A percentile compares a stretch with the other conserved stretches of the same genome.
Evolutionary conservation across 2,329 filamentous ascomycete genomes (phyloP).

Genomic region (Sclerotinia spermophila): DNA sequence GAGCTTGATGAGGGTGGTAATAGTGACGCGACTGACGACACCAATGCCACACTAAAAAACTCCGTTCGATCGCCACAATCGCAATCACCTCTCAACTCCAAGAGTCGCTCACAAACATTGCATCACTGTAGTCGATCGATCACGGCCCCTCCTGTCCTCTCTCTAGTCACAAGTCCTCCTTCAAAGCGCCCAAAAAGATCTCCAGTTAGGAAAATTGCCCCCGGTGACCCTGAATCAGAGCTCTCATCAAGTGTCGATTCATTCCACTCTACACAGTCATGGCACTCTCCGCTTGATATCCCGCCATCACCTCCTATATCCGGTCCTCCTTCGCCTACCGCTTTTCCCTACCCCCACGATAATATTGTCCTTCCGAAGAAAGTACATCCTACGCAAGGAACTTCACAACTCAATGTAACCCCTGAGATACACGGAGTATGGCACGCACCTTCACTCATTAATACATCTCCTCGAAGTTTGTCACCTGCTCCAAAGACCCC

Average conservation of each 20-base stretch:
- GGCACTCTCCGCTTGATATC: slow-evolving; percentile 44
- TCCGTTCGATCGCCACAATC: slow-evolving; percentile 22
- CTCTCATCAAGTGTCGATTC: slow-evolving; percentile 51
- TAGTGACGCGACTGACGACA: slow-evolving; percentile 33
- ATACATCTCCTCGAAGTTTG: slow-evolving; percentile 21
- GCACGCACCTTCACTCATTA: slow-evolving; percentile 21
- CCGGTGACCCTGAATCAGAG: slow-evolving; percentile 34
- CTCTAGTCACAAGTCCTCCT: slow-evolving; percentile 43
- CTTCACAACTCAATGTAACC: slow-evolving; percentile 37
- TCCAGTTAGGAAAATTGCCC: slow-evolving; percentile 26
- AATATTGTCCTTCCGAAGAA: slow-evolving; percentile 40
- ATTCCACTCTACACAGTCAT: slow-evolving; percentile 52
- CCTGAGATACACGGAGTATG: slow-evolving; percentile 30
- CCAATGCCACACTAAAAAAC: slow-evolving; percentile 28
- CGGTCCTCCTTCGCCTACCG: slow-evolving; percentile 39
- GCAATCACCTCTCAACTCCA: slow-evolving; percentile 25
- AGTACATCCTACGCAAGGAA: slow-evolving; percentile 34
- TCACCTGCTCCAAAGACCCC: slow-evolving; percentile 41
- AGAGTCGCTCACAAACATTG: slow-evolving; percentile 34
- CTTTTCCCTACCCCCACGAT: slow-evolving; percentile 42
- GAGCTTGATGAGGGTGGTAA: slow-evolving; percentile 29
- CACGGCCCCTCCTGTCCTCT: slow-evolving; percentile 43
- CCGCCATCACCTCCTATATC: slow-evolving; percentile 46
- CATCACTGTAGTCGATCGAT: slow-evolving; percentile 38
- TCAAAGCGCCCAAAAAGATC: slow-evolving; percentile 36